Percentiles rank a stretch among this genome's conserved stretches.
Conservation (phyloP, 2,329 filamentous ascomycete species). For the Hypoxylon rubiginosum region DNA sequence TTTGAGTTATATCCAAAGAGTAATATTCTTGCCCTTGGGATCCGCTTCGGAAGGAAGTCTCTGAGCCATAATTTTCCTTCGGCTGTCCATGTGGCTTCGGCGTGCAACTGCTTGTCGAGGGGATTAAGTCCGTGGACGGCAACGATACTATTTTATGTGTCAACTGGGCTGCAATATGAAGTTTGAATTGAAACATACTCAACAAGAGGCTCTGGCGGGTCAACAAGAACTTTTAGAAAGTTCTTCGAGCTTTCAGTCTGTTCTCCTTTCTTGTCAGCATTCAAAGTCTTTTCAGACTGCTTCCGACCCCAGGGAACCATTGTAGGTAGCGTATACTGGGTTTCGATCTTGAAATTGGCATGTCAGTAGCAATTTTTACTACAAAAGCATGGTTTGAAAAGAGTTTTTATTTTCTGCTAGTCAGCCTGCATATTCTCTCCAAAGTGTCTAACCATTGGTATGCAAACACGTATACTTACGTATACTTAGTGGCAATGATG, state of each 20-base stretch:
- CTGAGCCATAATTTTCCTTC: conserved; percentile 28
- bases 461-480: too few relatives aligned
- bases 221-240: conserved; percentile 21
- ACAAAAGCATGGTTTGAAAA: not conserved
- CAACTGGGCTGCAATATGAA: not conserved
- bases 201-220: conserved; percentile 14
- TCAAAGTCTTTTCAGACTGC: not conserved
- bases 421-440: too few relatives aligned
- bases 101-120: conserved; percentile 26
- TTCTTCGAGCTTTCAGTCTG: conserved; percentile 10
- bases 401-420: not conserved
- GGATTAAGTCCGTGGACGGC: conserved; percentile 37
- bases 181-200: conserved; percentile 8
- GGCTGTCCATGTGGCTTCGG: conserved; percentile 31
- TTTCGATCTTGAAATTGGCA: too few relatives aligned
- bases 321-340: not conserved
- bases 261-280: not conserved
- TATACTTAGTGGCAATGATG: too few relatives aligned
- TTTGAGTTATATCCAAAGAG: conserved; percentile 37
- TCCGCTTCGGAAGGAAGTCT: conserved; percentile 29
- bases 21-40: conserved; percentile 23
- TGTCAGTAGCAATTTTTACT: not conserved
- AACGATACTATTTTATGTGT: conserved; percentile 27
- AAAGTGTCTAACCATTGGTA: not conserved
- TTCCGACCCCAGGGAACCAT: not conserved